A percentile compares a stretch with the other conserved stretches of the same genome.
Conservation (phyloP, 148 eudicot genomes). For the Polygonum maritimum region DNA sequence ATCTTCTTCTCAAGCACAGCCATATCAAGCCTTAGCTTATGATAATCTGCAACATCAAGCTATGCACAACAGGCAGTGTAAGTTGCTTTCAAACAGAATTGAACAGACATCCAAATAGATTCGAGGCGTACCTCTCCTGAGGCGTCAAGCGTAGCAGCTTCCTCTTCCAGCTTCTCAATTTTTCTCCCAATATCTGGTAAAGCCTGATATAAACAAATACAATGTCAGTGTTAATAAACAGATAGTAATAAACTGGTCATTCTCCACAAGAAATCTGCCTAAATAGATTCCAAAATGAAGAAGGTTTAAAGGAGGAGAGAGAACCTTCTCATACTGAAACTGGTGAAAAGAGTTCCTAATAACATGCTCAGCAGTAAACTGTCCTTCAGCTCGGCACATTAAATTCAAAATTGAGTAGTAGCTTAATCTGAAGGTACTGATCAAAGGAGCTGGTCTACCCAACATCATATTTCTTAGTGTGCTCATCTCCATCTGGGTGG, state of each 20-base stretch:
- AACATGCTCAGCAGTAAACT: slow-evolving; percentile 97
- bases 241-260: not conserved
- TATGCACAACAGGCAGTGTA: slow-evolving; percentile 21
- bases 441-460: slow-evolving; percentile 93
- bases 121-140: slow-evolving; percentile 71
- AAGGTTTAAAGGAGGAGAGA: slow-evolving; percentile 7
- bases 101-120: not conserved
- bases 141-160: slow-evolving; percentile 76
- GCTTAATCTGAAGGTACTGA: slow-evolving; percentile 95
- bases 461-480: slow-evolving; percentile 78
- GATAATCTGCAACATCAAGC: slow-evolving; percentile 88
- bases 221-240: not conserved
- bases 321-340: slow-evolving; percentile 93
- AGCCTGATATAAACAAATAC: slow-evolving; percentile 33
- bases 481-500: slow-evolving; percentile 82
- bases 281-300: not conserved
- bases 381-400: slow-evolving; percentile 98
- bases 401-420: slow-evolving; percentile 92
- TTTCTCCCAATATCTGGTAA: slow-evolving; percentile 87
- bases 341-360: slow-evolving; percentile 93
- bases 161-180: slow-evolving; percentile 77
- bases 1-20: slow-evolving; percentile 72
- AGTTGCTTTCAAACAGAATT: not conserved
- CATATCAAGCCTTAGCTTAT: slow-evolving; percentile 71
- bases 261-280: not conserved